These are phyloP conservation scores for Backusella tuberculispora DNA, from an alignment of 192 early-diverging fungal genomes.

Conservation along the genomic window DNA sequence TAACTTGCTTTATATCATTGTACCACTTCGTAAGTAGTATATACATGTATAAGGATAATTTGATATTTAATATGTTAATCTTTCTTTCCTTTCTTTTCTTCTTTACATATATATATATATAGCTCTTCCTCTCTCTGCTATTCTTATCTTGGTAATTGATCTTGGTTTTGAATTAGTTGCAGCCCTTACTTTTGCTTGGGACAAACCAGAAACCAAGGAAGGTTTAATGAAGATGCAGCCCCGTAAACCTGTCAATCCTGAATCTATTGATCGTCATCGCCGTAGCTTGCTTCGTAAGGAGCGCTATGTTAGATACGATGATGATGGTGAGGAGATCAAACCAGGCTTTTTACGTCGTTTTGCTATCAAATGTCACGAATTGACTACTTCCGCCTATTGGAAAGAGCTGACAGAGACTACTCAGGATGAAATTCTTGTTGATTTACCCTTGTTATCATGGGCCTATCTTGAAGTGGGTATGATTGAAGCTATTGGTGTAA, in stretches of 20 bases:
- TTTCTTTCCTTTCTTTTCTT: neutral
- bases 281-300: constrained; percentile 54
- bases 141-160: constrained; percentile 91
- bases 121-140: constrained; percentile 74
- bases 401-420: constrained; percentile 62
- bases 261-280: constrained; percentile 72
- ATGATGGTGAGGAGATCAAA: constrained; percentile 49
- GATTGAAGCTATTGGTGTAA: constrained; percentile 74
- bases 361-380: constrained; percentile 38
- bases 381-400: constrained; percentile 65
- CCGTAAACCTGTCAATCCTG: constrained; percentile 83
- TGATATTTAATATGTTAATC: neutral
- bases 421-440: constrained; percentile 90
- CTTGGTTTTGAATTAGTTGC: constrained; percentile 92
- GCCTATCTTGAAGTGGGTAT: constrained; percentile 86
- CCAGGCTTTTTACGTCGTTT: constrained; percentile 33
- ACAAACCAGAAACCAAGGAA: constrained; percentile 74
- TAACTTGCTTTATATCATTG: constrained; percentile 83
- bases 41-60: neutral
- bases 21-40: constrained; percentile 64
- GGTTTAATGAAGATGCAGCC: constrained; percentile 90
- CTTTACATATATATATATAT: neutral
- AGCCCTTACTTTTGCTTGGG: constrained; percentile 91
- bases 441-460: constrained; percentile 79
- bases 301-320: constrained; percentile 50